These are phyloP conservation scores for Fusarium nodosum DNA, from an alignment of 2,329 filamentous ascomycete genomes.

Conservation along the genomic window DNA sequence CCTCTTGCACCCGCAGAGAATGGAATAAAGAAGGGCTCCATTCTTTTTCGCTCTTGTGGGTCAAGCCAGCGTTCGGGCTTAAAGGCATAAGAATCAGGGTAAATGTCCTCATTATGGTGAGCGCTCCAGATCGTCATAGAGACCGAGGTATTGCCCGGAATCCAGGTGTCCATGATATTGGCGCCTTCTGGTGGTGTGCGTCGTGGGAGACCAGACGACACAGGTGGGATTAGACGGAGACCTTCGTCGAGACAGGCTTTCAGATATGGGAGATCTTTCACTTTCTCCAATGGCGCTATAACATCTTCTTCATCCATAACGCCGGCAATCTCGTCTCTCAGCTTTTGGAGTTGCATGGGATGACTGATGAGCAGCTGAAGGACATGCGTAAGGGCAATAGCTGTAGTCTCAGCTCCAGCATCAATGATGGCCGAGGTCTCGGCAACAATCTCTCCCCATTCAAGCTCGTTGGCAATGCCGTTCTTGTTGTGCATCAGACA, in stretches of 20 bases:
- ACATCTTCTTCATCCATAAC: constrained; percentile 59
- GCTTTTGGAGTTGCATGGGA: constrained; percentile 55
- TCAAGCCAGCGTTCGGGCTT: constrained; percentile 59
- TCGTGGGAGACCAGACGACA: constrained; percentile 47
- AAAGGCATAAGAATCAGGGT: constrained; percentile 57
- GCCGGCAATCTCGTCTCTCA: constrained; percentile 61
- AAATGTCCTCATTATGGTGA: constrained; percentile 58
- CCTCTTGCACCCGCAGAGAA: constrained; percentile 59
- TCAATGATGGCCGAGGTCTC: constrained; percentile 67
- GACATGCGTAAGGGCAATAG: constrained; percentile 64
- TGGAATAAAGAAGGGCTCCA: constrained; percentile 56
- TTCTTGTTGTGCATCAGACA: constrained; percentile 65
- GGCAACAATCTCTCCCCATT: constrained; percentile 70
- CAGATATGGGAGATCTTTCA: constrained; percentile 66
- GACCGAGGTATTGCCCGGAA: constrained; percentile 57
- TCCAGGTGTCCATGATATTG: constrained; percentile 50
- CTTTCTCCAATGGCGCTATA: constrained; percentile 63
- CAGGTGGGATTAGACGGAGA: constrained; percentile 53
- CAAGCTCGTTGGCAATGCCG: constrained; percentile 56
- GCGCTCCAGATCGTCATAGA: constrained; percentile 56
- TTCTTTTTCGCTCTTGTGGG: constrained; percentile 48
- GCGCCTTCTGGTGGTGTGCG: constrained; percentile 50
- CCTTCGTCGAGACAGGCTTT: constrained; percentile 65
- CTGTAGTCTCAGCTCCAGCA: constrained; percentile 66
- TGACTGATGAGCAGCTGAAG: constrained; percentile 65